phyloP scores from a whole-genome alignment of 2,329 filamentous ascomycete species.

The Ophiosphaerella korrae region DNA sequence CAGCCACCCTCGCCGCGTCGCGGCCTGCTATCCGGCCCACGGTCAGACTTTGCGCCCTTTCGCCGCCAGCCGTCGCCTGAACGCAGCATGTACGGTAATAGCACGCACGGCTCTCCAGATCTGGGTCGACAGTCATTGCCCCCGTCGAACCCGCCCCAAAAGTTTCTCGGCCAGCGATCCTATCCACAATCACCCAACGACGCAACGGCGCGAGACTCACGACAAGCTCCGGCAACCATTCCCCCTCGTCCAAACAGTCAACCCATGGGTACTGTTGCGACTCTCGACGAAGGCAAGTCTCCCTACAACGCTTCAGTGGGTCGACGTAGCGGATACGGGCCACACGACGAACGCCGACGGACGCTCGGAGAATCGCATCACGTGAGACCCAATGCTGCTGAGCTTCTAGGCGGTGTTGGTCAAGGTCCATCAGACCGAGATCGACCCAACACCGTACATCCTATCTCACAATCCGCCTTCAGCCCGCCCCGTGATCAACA shows the following conservation, averaged over 20 bases:
- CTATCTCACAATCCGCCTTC: constrained; percentile 45
- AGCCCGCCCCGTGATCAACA: constrained; percentile 42
- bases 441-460: constrained; percentile 47
- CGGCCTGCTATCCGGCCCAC: constrained; percentile 32
- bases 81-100: constrained; percentile 38
- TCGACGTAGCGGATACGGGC: constrained; percentile 34
- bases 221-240: constrained; percentile 28
- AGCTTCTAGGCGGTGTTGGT: constrained; percentile 32
- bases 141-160: constrained; percentile 40
- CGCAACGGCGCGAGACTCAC: constrained; percentile 25
- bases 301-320: constrained; percentile 31
- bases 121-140: constrained; percentile 39
- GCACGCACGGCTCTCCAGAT: constrained; percentile 43
- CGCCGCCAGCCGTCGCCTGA: constrained; percentile 47
- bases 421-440: constrained; percentile 34
- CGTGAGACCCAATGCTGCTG: constrained; percentile 38
- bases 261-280: constrained; percentile 36
- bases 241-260: constrained; percentile 50
- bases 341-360: constrained; percentile 40
- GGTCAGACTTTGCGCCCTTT: constrained; percentile 44
- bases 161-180: constrained; percentile 37
- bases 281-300: constrained; percentile 26
- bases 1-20: constrained; percentile 54
- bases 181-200: constrained; percentile 41
- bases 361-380: constrained; percentile 45